phyloP scores from a whole-genome alignment of 768 basidiomycete species.

The Phanerochaete carnosa region DNA sequence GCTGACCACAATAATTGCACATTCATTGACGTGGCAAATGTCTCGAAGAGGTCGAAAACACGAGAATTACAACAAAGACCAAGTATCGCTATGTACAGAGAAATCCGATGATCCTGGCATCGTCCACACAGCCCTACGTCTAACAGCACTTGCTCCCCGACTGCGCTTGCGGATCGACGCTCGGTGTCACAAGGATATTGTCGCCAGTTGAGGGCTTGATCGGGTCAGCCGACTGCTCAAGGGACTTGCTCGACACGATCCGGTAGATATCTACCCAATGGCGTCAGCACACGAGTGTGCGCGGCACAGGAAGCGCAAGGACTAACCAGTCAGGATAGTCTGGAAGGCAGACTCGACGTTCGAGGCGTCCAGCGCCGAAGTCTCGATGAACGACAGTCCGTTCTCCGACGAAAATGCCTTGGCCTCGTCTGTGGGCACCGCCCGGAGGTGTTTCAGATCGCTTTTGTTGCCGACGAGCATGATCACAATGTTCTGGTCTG shows the following conservation, averaged over 20 bases:
- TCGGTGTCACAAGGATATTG: slow-evolving; percentile 83
- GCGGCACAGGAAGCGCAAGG: not conserved
- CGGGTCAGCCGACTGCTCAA: slow-evolving; percentile 79
- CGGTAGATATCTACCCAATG: slow-evolving; percentile 82
- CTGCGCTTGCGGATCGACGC: slow-evolving; percentile 56
- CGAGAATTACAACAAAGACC: slow-evolving; percentile 14
- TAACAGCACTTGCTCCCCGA: slow-evolving; percentile 66
- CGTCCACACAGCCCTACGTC: slow-evolving; percentile 4
- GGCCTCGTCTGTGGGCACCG: slow-evolving; percentile 97
- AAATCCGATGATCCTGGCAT: slow-evolving; percentile 9
- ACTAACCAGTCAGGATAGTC: slow-evolving; percentile 85
- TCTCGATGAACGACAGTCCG: slow-evolving; percentile 93
- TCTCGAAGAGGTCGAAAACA: too few relatives aligned
- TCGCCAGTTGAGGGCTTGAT: slow-evolving; percentile 79
- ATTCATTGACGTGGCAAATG: too few relatives aligned
- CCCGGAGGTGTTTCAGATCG: slow-evolving; percentile 96
- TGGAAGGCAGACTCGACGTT: slow-evolving; percentile 99
- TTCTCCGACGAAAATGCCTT: slow-evolving; percentile 92
- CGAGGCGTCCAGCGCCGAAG: slow-evolving; percentile 98
- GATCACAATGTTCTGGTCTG: slow-evolving; percentile 89
- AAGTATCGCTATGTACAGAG: slow-evolving; percentile 16
- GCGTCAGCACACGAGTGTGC: not conserved
- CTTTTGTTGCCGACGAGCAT: slow-evolving; percentile 99
- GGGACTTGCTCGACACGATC: slow-evolving; percentile 92
- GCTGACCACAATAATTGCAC: too few relatives aligned